Evolutionary conservation across 208 protist genomes (phyloP), one percentile per base, ranked within the genome.

Genomic region (Trypanosoma theileri): DNA sequence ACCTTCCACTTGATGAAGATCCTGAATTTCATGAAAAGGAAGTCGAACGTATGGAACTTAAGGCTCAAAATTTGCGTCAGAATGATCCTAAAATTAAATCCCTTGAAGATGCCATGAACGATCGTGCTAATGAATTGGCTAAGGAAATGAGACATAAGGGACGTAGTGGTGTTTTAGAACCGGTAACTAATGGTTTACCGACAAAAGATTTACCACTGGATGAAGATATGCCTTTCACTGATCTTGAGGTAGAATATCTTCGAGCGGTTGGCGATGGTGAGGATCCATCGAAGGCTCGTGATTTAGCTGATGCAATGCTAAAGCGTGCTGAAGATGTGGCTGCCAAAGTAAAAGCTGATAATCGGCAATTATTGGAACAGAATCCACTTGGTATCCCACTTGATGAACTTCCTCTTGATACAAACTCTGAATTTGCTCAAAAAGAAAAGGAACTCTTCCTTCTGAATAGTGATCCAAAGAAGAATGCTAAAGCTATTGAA

Each of bases 271-370:
- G 79, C 54, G 84, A 89, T 59, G 83, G 74, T 46, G 81, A 91
- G n/a, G 62, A 66, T 62, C 59, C 66, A 16, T 72, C 80, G 61
- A 78, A 77, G 46, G 79, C 68, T 48, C 65, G 51, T n/a, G 76
- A 86, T 50, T 59, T 92, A 22, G 71, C 68, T 19, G 75, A 82
- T 62, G 84, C 84, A 12, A 90, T 94, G 85, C 71, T 65, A 50
- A 88, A 89, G 71, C 80, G 86, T 16, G 81, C 84, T 13, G 63
- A 59, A 16, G 85, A 89, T 60, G 75, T 94, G 24, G 84, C 86
- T 50, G 80, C 85, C 69, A 74, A 70, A 46, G 75, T 91, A 59
- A 85, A 83, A 52, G 77, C 77, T 48, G 71, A 77, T 45, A 86
- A 89, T 35, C 84, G 89, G 6, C 63, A 72, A n/a, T 88, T 73